Evolutionary conservation across 1,284 basidiomycete species (phyloP).

Genomic region (Melampsora medusae): DNA sequence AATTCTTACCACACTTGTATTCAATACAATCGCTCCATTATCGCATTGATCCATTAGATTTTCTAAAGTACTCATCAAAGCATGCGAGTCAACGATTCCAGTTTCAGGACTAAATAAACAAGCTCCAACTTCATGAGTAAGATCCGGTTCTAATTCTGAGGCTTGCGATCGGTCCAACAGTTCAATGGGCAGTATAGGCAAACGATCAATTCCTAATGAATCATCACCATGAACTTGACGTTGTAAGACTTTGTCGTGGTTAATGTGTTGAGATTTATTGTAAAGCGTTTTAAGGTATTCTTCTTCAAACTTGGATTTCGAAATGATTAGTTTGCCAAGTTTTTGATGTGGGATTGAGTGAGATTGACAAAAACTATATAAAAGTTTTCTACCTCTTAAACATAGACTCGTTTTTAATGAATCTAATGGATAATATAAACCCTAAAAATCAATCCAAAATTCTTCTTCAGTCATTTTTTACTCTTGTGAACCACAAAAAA

Average conservation of each 20-base stretch:
- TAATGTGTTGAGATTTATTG: constrained; percentile 12
- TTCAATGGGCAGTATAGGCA: constrained; percentile 68
- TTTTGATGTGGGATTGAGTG: constrained; percentile 69
- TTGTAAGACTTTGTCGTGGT: not conserved
- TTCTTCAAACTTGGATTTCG: constrained; percentile 6
- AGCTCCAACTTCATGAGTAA: constrained; percentile 68
- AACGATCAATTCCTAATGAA: constrained; percentile 52
- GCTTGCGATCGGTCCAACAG: constrained; percentile 60
- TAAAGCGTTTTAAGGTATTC: constrained; percentile 32
- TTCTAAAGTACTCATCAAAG: constrained; percentile 53
- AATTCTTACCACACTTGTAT: constrained; percentile 81
- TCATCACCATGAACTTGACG: constrained; percentile 5
- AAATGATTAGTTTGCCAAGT: constrained; percentile 66
- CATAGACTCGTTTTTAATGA: constrained; percentile 86
- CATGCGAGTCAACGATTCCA: constrained; percentile 85
- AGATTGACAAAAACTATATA: constrained; percentile 74
- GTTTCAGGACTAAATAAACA: constrained; percentile 82
- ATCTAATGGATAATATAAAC: constrained; percentile 68
- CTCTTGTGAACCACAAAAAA: not conserved
- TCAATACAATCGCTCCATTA: constrained; percentile 72
- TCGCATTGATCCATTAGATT: constrained; percentile 61
- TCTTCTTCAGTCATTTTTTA: not conserved
- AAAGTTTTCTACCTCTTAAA: constrained; percentile 76
- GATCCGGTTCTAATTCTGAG: constrained; percentile 73
- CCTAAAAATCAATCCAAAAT: constrained; percentile 44